Conservation (phyloP, 305 asterid genomes). For the Fraxinus sp. region DNA sequence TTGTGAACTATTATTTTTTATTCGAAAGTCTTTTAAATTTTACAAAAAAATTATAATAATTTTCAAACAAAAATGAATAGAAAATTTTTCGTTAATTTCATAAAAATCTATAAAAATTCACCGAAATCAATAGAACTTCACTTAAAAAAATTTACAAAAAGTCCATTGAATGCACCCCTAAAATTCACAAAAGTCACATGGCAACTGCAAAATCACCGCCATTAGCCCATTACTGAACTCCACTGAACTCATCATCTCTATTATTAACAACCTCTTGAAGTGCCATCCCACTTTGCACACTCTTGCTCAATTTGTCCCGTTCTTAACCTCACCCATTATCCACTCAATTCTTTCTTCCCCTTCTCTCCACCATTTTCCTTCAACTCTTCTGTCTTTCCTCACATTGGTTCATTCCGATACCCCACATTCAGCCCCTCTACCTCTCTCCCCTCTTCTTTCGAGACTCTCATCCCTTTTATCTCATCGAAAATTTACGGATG, state of each 20-base stretch:
- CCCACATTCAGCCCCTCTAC: slow-evolving; percentile 40
- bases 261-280: slow-evolving; percentile 33
- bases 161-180: too few relatives aligned
- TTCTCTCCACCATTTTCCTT: slow-evolving; percentile 47
- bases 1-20: too few relatives aligned
- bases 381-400: slow-evolving; percentile 54
- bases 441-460: slow-evolving; percentile 52
- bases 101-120: too few relatives aligned
- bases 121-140: too few relatives aligned
- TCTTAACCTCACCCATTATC: slow-evolving; percentile 55
- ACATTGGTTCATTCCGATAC: slow-evolving; percentile 50
- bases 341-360: slow-evolving; percentile 66
- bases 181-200: not conserved
- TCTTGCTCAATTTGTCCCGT: slow-evolving; percentile 50
- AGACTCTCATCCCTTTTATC: slow-evolving; percentile 54
- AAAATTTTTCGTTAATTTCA: too few relatives aligned
- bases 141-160: too few relatives aligned
- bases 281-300: slow-evolving; percentile 25
- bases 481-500: slow-evolving; percentile 50
- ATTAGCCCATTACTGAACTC: slow-evolving; percentile 23
- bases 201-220: slow-evolving; percentile 30
- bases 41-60: too few relatives aligned
- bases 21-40: too few relatives aligned
- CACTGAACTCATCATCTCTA: slow-evolving; percentile 38
- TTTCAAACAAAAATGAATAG: too few relatives aligned